A percentile compares a stretch with the other conserved stretches of the same genome.
Evolutionary conservation across 257 asterid genomes (phyloP).

Genomic region (Plantago elongata): DNA sequence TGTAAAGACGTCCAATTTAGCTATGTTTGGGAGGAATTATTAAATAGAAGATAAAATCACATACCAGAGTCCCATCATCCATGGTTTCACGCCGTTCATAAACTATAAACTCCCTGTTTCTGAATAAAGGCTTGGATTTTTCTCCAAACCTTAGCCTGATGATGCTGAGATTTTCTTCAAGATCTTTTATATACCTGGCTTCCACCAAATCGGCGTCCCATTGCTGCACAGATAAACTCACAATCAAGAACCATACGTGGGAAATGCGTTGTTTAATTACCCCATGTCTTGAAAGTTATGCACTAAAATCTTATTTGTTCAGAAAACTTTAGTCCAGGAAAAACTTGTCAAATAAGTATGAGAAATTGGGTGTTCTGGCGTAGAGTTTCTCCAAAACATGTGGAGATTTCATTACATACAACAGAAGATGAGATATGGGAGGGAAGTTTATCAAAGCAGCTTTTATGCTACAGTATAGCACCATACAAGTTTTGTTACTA

Average conservation of each 20-base stretch:
- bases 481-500: neutral
- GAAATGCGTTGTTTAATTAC: neutral
- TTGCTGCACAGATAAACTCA: slow-evolving; percentile 35
- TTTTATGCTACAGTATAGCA: too few relatives aligned
- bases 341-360: too few relatives aligned
- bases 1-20: neutral
- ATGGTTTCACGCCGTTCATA: slow-evolving; percentile 86
- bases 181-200: slow-evolving; percentile 68
- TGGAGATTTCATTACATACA: too few relatives aligned
- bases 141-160: slow-evolving; percentile 76
- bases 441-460: too few relatives aligned
- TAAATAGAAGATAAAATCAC: neutral
- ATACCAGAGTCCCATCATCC: slow-evolving; percentile 92
- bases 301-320: too few relatives aligned
- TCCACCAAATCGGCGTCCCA: slow-evolving; percentile 86
- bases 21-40: neutral
- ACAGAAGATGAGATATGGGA: too few relatives aligned
- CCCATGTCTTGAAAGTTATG: too few relatives aligned
- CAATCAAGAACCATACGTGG: neutral
- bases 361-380: too few relatives aligned
- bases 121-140: slow-evolving; percentile 71
- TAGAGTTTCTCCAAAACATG: too few relatives aligned
- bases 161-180: slow-evolving; percentile 76
- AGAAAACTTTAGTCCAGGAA: too few relatives aligned
- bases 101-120: slow-evolving; percentile 88